phyloP scores from a whole-genome alignment of 495 filamentous ascomycete species.

The Talaromyces wortmannii region DNA sequence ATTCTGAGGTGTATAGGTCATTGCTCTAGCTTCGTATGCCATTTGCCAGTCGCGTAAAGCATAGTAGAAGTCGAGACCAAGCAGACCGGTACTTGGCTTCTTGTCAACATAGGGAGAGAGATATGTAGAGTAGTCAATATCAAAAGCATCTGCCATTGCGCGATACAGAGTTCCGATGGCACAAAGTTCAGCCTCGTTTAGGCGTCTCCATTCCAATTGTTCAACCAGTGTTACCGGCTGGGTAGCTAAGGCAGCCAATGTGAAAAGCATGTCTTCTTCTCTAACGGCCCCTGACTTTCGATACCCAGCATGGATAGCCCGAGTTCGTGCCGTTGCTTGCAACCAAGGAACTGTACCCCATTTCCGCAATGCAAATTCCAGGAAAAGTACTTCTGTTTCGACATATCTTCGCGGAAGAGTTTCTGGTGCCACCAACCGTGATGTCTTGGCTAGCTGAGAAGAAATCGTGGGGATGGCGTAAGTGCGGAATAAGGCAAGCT shows the following conservation, averaged over 20 bases:
- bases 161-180: slow-evolving; percentile 62
- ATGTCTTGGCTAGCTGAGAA: slow-evolving; percentile 46
- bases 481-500: slow-evolving; percentile 30
- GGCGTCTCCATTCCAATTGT: slow-evolving; percentile 53
- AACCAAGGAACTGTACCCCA: slow-evolving; percentile 41
- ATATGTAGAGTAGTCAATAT: background rate
- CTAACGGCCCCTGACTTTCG: slow-evolving; percentile 50
- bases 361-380: slow-evolving; percentile 41
- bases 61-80: background rate
- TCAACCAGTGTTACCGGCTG: slow-evolving; percentile 53
- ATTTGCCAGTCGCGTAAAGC: background rate
- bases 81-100: background rate
- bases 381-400: slow-evolving; percentile 55
- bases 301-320: slow-evolving; percentile 58
- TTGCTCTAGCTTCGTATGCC: background rate
- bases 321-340: slow-evolving; percentile 55
- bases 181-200: slow-evolving; percentile 56
- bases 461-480: slow-evolving; percentile 63
- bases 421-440: slow-evolving; percentile 44
- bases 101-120: background rate
- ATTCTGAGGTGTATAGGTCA: background rate
- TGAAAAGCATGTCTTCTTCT: slow-evolving; percentile 63
- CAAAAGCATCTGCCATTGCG: slow-evolving; percentile 45
- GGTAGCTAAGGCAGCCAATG: slow-evolving; percentile 52
- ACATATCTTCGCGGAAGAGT: slow-evolving; percentile 54